phyloP scores from a whole-genome alignment of 257 asterid species.

The Leptodermis oblonga region DNA sequence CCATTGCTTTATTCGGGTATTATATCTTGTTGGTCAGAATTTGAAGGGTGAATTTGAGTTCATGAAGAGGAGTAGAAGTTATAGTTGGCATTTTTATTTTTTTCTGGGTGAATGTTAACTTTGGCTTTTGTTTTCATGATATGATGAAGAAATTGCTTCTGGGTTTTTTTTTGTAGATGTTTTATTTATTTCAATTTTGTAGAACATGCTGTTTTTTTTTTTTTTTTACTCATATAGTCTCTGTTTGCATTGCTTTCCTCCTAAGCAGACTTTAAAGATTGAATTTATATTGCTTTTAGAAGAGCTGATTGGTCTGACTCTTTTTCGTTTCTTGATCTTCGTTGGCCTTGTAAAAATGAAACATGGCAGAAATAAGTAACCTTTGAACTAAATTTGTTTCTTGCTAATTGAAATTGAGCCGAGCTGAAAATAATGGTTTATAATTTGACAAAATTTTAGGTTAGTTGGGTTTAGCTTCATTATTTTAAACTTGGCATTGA shows the following conservation, averaged over 20 bases:
- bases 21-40: background rate
- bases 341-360: background rate
- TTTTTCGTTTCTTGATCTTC: background rate
- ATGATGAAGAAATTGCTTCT: background rate
- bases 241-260: no score
- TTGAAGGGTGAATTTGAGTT: background rate
- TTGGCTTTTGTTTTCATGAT: background rate
- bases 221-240: background rate
- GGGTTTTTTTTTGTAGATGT: background rate
- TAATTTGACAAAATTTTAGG: background rate
- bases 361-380: no score
- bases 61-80: background rate
- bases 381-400: no score
- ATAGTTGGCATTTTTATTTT: no score
- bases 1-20: background rate
- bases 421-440: no score
- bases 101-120: background rate
- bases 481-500: background rate
- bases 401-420: no score
- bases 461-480: background rate
- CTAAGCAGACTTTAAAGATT: background rate
- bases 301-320: background rate
- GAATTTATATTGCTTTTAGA: background rate
- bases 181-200: background rate
- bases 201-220: background rate